These are phyloP conservation scores for Botrytis elliptica DNA, from an alignment of 2,329 filamentous ascomycete genomes.

Conservation along the genomic window DNA sequence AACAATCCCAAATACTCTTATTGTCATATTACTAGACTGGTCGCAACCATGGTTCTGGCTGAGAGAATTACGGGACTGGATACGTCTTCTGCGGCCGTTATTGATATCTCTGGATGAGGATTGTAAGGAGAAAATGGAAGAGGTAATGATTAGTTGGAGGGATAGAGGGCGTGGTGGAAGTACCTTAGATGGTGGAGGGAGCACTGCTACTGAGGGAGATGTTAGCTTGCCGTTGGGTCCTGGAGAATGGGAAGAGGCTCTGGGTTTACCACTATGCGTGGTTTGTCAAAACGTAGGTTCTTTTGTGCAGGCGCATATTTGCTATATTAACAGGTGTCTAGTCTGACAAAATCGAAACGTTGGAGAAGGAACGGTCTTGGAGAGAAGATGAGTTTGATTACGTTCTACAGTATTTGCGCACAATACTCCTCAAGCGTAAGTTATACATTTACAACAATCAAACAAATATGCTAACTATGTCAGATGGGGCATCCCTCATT, in stretches of 20 bases:
- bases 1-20: slow-evolving; percentile 79
- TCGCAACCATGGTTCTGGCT: slow-evolving; percentile 91
- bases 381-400: slow-evolving; percentile 97
- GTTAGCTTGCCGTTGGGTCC: slow-evolving; percentile 76
- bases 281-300: slow-evolving; percentile 86
- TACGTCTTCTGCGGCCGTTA: slow-evolving; percentile 76
- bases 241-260: slow-evolving; percentile 88
- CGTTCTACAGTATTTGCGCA: slow-evolving; percentile 88
- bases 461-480: slow-evolving; percentile 21
- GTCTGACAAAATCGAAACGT: slow-evolving; percentile 58
- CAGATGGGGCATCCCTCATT: slow-evolving; percentile 80
- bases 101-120: slow-evolving; percentile 71
- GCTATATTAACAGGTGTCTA: slow-evolving; percentile 24
- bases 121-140: slow-evolving; percentile 80
- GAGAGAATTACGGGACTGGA: slow-evolving; percentile 84
- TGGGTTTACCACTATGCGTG: slow-evolving; percentile 84
- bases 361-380: slow-evolving; percentile 90
- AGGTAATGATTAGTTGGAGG: slow-evolving; percentile 77
- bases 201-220: slow-evolving; percentile 61
- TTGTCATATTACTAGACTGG: slow-evolving; percentile 95
- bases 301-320: neutral
- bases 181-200: slow-evolving; percentile 59
- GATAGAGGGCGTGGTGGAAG: slow-evolving; percentile 68
- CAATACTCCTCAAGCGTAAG: slow-evolving; percentile 81
- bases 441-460: slow-evolving; percentile 12